Evolutionary conservation across 2,329 filamentous ascomycete genomes (phyloP).

Genomic region (Aulographum hederae): DNA sequence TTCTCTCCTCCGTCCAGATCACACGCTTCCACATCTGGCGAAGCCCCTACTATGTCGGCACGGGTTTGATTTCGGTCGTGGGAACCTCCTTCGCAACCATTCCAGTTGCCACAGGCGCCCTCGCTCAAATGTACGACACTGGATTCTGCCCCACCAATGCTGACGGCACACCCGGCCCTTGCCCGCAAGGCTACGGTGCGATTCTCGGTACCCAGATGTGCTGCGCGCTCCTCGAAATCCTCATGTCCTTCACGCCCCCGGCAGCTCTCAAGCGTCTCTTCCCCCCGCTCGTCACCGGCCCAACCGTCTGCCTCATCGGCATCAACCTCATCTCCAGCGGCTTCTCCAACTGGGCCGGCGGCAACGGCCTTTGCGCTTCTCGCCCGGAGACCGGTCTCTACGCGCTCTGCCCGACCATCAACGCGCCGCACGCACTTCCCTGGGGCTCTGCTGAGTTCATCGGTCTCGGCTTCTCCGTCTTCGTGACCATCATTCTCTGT

Average conservation of each 20-base stretch:
- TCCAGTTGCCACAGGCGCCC: slow-evolving; percentile 51
- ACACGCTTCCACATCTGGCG: slow-evolving; percentile 55
- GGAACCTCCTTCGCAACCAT: slow-evolving; percentile 66
- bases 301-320: slow-evolving; percentile 53
- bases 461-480: slow-evolving; percentile 57
- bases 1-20: slow-evolving; percentile 60
- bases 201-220: slow-evolving; percentile 45
- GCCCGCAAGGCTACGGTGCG: slow-evolving; percentile 58
- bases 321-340: slow-evolving; percentile 50
- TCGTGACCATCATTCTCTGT: slow-evolving; percentile 60
- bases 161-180: slow-evolving; percentile 50
- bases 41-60: slow-evolving; percentile 51
- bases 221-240: slow-evolving; percentile 43
- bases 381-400: slow-evolving; percentile 33
- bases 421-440: slow-evolving; percentile 49
- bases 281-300: slow-evolving; percentile 57
- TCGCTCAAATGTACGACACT: slow-evolving; percentile 60
- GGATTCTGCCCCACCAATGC: slow-evolving; percentile 44
- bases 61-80: slow-evolving; percentile 63
- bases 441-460: slow-evolving; percentile 70
- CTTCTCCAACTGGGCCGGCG: slow-evolving; percentile 64
- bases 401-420: slow-evolving; percentile 41
- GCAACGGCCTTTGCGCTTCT: slow-evolving; percentile 39
- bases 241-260: slow-evolving; percentile 58
- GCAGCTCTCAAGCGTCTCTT: slow-evolving; percentile 52